Conservation (phyloP, 768 basidiomycete species). For the Russula dissimulans region DNA sequence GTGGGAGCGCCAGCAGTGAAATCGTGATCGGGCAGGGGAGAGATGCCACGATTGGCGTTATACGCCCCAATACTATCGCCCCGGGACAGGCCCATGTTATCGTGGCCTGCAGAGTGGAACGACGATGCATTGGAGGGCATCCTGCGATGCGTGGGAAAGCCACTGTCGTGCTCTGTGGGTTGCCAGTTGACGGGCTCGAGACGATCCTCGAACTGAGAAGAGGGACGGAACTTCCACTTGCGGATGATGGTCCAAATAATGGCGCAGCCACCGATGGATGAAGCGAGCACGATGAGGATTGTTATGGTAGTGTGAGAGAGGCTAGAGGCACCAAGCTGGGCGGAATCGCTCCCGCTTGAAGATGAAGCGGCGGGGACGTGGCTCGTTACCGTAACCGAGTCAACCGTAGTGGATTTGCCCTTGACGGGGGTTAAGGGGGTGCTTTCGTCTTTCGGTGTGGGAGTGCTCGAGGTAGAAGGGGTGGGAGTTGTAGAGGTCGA, state of each 20-base stretch:
- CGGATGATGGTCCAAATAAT: conserved; percentile 86
- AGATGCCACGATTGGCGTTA: conserved; percentile 28
- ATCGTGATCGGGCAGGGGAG: conserved; percentile 61
- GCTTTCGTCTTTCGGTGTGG: conserved; percentile 22
- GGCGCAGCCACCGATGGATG: conserved; percentile 54
- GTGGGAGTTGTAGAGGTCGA: conserved; percentile 15
- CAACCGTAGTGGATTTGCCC: conserved; percentile 19
- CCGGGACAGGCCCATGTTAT: conserved; percentile 5
- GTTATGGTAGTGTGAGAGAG: conserved; percentile 40
- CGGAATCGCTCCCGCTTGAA: conserved; percentile 23
- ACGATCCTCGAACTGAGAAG: conserved; percentile 71
- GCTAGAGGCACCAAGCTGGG: conserved; percentile 34
- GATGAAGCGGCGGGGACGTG: conserved; percentile 18
- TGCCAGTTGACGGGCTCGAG: conserved; percentile 87
- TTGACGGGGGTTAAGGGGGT: conserved; percentile 17
- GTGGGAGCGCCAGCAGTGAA: conserved; percentile 54
- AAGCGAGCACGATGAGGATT: conserved; percentile 60
- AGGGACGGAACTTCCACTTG: conserved; percentile 84
- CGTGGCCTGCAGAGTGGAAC: conserved; percentile 47
- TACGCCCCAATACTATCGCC: conserved; percentile 22
- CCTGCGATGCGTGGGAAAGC: conserved; percentile 41
- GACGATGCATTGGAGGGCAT: conserved; percentile 58
- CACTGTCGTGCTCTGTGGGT: conserved; percentile 43
- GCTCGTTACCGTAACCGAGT: conserved; percentile 19
- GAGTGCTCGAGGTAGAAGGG: conserved; percentile 9